These are phyloP conservation scores for Xylariaceae sp. DNA, from an alignment of 2,329 filamentous ascomycete species.

Conservation along the genomic window DNA sequence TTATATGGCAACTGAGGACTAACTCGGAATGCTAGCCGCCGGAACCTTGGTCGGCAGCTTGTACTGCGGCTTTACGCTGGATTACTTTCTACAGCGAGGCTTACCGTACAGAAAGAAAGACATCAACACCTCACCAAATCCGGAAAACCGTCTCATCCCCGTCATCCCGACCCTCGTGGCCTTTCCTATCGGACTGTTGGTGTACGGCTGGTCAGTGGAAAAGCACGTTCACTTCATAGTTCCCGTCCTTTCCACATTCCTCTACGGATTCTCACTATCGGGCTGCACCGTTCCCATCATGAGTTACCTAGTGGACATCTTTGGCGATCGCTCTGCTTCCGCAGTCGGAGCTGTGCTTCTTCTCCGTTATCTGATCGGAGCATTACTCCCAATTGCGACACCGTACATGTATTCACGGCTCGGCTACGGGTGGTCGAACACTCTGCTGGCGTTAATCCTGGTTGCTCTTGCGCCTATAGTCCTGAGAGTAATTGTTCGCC, in stretches of 20 bases:
- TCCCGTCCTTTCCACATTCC: conserved; percentile 1
- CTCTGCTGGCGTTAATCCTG: conserved; percentile 1
- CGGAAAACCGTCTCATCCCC: conserved; percentile 2
- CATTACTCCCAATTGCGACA: conserved; percentile 4
- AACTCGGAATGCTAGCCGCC: neutral
- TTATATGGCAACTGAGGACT: neutral
- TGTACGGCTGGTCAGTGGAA: conserved; percentile 5
- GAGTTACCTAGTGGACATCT: conserved; percentile 5
- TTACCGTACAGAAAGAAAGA: conserved; percentile 1
- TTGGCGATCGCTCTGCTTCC: conserved; percentile 5
- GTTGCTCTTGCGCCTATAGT: neutral
- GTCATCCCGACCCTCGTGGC: neutral
- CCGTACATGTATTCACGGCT: conserved; percentile 6
- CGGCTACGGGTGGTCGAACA: conserved; percentile 7
- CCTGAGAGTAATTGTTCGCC: neutral
- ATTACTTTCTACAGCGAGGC: conserved; percentile 1
- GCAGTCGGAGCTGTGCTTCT: conserved; percentile 5
- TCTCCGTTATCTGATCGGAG: conserved; percentile 3
- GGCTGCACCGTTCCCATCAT: conserved; percentile 1
- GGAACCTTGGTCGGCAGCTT: conserved; percentile 1
- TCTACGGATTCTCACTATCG: conserved; percentile 2
- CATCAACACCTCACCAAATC: neutral
- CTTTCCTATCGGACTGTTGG: conserved; percentile 1
- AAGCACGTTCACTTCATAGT: conserved; percentile 4
- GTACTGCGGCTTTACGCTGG: conserved; percentile 5